Percentiles rank a stretch among this genome's conserved stretches.
Conservation (phyloP, 257 asterid genomes). For the Nicotiana sylvestris region DNA sequence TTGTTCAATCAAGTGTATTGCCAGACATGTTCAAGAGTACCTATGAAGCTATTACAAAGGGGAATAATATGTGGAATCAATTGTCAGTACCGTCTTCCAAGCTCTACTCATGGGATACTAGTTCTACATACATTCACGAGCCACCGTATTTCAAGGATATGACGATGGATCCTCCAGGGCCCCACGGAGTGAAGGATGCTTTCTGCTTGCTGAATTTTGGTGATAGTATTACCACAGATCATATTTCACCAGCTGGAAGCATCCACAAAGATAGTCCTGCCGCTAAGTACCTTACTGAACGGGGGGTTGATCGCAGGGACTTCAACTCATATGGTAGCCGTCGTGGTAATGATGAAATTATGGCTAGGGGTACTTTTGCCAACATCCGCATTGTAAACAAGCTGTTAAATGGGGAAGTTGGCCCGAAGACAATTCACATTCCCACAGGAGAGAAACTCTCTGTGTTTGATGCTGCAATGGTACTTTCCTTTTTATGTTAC, state of each 20-base stretch:
- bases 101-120: conserved; percentile 80
- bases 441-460: conserved; percentile 18
- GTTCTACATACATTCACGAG: conserved; percentile 88
- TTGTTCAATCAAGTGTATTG: conserved; percentile 76
- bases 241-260: conserved; percentile 96
- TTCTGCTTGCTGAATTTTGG: conserved; percentile 90
- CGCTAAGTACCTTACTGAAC: conserved; percentile 71
- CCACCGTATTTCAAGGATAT: conserved; percentile 90
- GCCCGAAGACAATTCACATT: conserved; percentile 11
- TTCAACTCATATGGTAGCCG: conserved; percentile 53
- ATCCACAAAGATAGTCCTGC: conserved; percentile 95
- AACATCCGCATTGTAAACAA: conserved; percentile 17
- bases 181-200: conserved; percentile 80
- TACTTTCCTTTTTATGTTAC: neutral
- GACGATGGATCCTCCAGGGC: conserved; percentile 93
- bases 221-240: conserved; percentile 91
- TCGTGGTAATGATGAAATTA: conserved; percentile 23
- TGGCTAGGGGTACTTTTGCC: conserved; percentile 25
- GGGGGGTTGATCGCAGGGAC: conserved; percentile 78
- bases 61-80: conserved; percentile 89
- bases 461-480: conserved; percentile 23
- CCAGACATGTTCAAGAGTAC: conserved; percentile 96
- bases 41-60: conserved; percentile 75
- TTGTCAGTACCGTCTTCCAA: conserved; percentile 57
- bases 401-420: conserved; percentile 22